Evolutionary conservation across 768 basidiomycete species (phyloP).

Genomic region (Lactarius psammicola): DNA sequence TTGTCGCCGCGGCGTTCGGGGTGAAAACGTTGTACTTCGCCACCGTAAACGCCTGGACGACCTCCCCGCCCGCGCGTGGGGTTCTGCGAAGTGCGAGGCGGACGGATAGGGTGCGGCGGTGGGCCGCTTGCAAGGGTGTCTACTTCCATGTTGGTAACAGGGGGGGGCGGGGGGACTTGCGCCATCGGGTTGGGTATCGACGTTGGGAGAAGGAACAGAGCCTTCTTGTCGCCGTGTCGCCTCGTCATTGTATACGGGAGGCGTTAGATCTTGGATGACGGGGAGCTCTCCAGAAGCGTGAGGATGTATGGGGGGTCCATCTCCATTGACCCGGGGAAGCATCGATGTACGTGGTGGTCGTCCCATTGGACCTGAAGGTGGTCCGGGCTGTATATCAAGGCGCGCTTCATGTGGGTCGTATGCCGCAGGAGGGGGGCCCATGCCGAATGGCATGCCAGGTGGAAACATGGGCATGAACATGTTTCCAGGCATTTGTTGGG

Average conservation of each 20-base stretch:
- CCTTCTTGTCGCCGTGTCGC: slow-evolving; percentile 15
- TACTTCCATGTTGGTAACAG: slow-evolving; percentile 25
- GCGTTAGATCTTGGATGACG: slow-evolving; percentile 82
- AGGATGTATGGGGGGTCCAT: slow-evolving; percentile 38
- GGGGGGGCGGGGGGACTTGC: neutral
- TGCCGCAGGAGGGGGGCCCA: slow-evolving; percentile 46
- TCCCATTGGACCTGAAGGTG: slow-evolving; percentile 34
- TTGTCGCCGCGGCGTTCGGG: slow-evolving; percentile 68
- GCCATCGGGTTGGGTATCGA: slow-evolving; percentile 13
- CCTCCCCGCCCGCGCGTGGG: slow-evolving; percentile 39
- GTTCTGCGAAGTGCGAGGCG: slow-evolving; percentile 16
- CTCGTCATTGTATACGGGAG: slow-evolving; percentile 40
- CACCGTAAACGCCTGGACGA: slow-evolving; percentile 58
- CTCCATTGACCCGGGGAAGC: slow-evolving; percentile 53
- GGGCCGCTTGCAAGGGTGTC: slow-evolving; percentile 40
- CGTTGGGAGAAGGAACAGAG: neutral
- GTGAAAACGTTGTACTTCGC: slow-evolving; percentile 64
- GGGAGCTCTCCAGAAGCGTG: slow-evolving; percentile 68
- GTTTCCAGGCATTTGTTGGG: slow-evolving; percentile 40
- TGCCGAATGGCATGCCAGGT: slow-evolving; percentile 54
- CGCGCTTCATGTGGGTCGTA: slow-evolving; percentile 78
- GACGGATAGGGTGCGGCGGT: slow-evolving; percentile 27
- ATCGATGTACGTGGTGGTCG: slow-evolving; percentile 55
- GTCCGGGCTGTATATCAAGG: slow-evolving; percentile 70
- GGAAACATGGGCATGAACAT: slow-evolving; percentile 74